Evolutionary conservation across 257 asterid genomes (phyloP).

Genomic region (Solanum arcanum): DNA sequence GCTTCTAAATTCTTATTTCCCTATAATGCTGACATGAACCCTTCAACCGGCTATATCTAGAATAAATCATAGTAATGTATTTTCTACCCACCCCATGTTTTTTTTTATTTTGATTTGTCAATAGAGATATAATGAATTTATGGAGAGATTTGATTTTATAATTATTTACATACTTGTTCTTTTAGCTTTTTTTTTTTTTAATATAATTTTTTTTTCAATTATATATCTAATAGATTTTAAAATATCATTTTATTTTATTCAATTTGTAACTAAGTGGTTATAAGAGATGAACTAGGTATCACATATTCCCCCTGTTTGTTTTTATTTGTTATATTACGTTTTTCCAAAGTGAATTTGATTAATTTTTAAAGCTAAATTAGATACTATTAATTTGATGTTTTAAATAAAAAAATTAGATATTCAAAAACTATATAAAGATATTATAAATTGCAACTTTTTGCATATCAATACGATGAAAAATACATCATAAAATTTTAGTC

Average conservation of each 20-base stretch:
- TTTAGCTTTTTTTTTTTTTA: background rate
- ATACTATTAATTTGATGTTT: too few species aligned
- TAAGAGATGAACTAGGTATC: background rate
- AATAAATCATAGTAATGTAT: too few species aligned
- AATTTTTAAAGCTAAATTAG: too few species aligned
- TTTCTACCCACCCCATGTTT: background rate
- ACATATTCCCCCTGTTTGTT: background rate
- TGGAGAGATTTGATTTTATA: background rate
- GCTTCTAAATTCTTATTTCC: background rate
- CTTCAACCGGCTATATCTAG: background rate
- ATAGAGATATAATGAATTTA: background rate
- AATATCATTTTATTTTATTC: background rate
- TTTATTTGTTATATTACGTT: too few species aligned
- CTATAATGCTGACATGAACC: background rate
- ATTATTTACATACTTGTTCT: background rate
- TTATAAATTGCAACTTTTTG: too few species aligned
- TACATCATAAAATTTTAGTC: too few species aligned
- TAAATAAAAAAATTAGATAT: too few species aligned
- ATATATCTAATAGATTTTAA: background rate
- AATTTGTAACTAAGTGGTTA: background rate
- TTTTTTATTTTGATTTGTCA: background rate
- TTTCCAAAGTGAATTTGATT: too few species aligned
- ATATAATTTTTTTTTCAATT: background rate
- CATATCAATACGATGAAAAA: too few species aligned
- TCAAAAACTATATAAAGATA: too few species aligned